phyloP scores from a whole-genome alignment of 2,329 filamentous ascomycete species.

The Phialemoniopsis sp. region DNA sequence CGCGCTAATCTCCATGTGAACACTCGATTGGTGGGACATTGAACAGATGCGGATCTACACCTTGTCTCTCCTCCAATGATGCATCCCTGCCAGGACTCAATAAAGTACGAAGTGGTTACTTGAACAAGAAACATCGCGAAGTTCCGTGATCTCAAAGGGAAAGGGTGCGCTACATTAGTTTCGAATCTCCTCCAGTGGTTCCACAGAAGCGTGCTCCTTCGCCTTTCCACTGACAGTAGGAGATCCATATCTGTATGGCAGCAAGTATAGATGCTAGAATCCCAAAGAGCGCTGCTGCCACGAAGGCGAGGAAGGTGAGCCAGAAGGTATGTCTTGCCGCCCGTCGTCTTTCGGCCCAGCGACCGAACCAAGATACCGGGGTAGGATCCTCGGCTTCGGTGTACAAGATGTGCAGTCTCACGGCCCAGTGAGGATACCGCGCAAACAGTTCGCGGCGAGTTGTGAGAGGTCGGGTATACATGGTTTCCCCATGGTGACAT shows the following conservation, averaged over 20 bases:
- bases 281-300: background rate
- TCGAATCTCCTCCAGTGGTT: no score
- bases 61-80: no score
- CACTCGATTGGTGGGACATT: no score
- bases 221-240: background rate
- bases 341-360: background rate
- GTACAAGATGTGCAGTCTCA: background rate
- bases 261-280: background rate
- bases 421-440: background rate
- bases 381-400: background rate
- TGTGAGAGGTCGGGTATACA: background rate
- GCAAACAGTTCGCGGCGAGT: background rate
- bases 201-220: background rate
- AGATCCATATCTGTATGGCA: background rate
- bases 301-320: background rate
- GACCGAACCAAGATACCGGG: background rate
- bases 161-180: no score
- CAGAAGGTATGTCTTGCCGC: background rate
- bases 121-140: no score
- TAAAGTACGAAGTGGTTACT: no score
- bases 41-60: no score
- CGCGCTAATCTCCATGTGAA: no score
- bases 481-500: background rate
- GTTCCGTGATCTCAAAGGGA: no score
- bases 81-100: no score